Evolutionary conservation across 306 rosid species (phyloP), one percentile per base, ranked within the genome.

Genomic region (Cucurbita pepo): DNA sequence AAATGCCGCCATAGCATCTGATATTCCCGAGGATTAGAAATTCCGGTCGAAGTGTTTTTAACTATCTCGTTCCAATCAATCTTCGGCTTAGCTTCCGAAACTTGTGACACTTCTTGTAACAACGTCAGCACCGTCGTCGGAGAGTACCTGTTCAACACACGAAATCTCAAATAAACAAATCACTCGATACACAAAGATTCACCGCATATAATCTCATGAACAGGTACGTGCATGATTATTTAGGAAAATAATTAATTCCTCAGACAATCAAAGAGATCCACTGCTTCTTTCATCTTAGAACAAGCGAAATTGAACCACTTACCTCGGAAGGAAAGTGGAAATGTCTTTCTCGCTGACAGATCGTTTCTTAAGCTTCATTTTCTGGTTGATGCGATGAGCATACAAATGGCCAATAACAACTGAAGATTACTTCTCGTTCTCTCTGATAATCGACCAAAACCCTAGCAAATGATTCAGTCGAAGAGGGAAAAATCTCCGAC

Each of bases 1-100:
- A 95, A 71, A 86, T 91, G 91, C 44, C 88, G 97, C 99, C 99
- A 95, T 2, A 95, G 73, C 97, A 95, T 85, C 81, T 89, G 99
- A 77, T 83, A 89, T 72, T 95, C 99, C 63, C 90, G 80, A 25
- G 96, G 90, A 85, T 73, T 87, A 10, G 91, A 83, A 72, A 95
- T 95, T 45, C 96, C 97, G 66, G 97, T 88, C 0, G 92, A 75
- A 15, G 90, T 89, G 50, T 79, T 86, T 77, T 79, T 86, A 19
- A 88, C 91, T 82, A 95, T 66, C 53, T 74, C 87, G 70, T 85
- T 85, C 97, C 97, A 95, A 78, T 91, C 92, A 45, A 91, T 86
- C 79, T 88, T 89, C 44, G 34, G 18, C 79, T 89, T 89, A 40
- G 34, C 18, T 0, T 77, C 76, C 30, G 88, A 30, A 40, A 65